Conservation (phyloP, 768 basidiomycete species). For the Cystofilobasidium capitatum region DNA sequence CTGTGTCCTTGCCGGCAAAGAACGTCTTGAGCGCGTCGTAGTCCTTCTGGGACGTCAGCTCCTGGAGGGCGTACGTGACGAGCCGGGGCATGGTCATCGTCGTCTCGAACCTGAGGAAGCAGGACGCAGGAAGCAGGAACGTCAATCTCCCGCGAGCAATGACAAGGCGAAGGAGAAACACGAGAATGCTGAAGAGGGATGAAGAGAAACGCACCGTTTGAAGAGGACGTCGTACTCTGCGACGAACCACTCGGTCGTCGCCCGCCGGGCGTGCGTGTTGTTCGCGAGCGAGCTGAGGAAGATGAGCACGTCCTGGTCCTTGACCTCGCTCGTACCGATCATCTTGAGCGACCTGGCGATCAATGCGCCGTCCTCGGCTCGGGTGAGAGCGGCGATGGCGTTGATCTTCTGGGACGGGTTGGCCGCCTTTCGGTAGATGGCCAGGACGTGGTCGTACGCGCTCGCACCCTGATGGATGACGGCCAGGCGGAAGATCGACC, state of each 20-base stretch:
- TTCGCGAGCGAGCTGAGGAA: conserved; percentile 53
- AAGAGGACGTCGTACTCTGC: conserved; percentile 50
- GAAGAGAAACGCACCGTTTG: neutral
- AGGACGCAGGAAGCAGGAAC: conserved; percentile 29
- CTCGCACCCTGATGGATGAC: conserved; percentile 61
- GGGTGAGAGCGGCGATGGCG: conserved; percentile 56
- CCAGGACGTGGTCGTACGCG: conserved; percentile 65
- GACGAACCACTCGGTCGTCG: conserved; percentile 55
- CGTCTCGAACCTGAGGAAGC: conserved; percentile 7
- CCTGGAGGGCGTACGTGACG: conserved; percentile 42
- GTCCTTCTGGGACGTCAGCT: conserved; percentile 61
- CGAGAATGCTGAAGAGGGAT: conserved; percentile 31
- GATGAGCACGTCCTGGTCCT: conserved; percentile 51
- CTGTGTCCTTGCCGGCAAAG: conserved; percentile 55
- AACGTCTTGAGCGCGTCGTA: conserved; percentile 54
- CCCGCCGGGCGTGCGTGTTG: conserved; percentile 52
- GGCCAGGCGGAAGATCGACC: conserved; percentile 47
- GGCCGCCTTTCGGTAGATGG: conserved; percentile 59
- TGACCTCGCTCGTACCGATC: conserved; percentile 44
- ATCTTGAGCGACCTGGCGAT: conserved; percentile 56
- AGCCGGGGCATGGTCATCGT: conserved; percentile 24
- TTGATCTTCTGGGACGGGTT: conserved; percentile 61
- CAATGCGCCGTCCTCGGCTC: conserved; percentile 50
- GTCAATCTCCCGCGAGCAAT: conserved; percentile 46
- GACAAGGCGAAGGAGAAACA: conserved; percentile 47